These are phyloP conservation scores for Fraxinus sp. DNA, from an alignment of 305 asterid genomes.

Conservation along the genomic window DNA sequence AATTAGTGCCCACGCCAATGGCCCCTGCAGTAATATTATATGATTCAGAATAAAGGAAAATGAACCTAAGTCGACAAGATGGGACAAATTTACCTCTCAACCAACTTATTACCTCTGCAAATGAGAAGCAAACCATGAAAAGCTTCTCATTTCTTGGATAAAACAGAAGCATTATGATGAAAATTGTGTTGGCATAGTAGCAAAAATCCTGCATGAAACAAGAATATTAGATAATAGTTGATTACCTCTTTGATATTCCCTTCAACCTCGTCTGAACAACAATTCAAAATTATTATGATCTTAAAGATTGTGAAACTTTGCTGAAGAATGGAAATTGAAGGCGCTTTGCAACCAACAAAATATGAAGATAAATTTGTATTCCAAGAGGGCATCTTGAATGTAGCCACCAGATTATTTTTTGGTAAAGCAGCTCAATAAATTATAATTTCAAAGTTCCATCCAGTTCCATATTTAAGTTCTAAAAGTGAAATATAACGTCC, in stretches of 20 bases:
- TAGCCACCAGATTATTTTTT: no score
- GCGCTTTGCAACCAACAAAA: not conserved
- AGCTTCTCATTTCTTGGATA: conserved; percentile 81
- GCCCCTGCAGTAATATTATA: conserved; percentile 59
- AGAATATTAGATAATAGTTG: conserved; percentile 21
- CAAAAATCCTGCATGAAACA: conserved; percentile 82
- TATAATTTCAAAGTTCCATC: not conserved
- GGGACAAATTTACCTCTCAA: not conserved
- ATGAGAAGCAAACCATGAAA: conserved; percentile 96
- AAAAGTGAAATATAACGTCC: not conserved
- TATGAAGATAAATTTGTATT: not conserved
- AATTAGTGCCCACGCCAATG: conserved; percentile 97
- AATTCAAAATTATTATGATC: not conserved
- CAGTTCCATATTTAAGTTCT: not conserved
- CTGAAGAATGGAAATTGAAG: not conserved
- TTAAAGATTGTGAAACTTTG: not conserved
- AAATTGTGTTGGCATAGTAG: conserved; percentile 90
- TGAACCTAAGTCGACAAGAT: conserved; percentile 6
- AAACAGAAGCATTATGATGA: conserved; percentile 71
- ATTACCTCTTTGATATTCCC: not conserved
- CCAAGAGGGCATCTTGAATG: not conserved
- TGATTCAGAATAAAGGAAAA: not conserved
- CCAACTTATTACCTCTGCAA: conserved; percentile 75
- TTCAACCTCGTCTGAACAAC: not conserved
- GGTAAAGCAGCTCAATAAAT: no score